Evolutionary conservation across 2,329 filamentous ascomycete species (phyloP), one percentile per base, ranked within the genome.

Genomic region (Thermomyces lanuginosus): DNA sequence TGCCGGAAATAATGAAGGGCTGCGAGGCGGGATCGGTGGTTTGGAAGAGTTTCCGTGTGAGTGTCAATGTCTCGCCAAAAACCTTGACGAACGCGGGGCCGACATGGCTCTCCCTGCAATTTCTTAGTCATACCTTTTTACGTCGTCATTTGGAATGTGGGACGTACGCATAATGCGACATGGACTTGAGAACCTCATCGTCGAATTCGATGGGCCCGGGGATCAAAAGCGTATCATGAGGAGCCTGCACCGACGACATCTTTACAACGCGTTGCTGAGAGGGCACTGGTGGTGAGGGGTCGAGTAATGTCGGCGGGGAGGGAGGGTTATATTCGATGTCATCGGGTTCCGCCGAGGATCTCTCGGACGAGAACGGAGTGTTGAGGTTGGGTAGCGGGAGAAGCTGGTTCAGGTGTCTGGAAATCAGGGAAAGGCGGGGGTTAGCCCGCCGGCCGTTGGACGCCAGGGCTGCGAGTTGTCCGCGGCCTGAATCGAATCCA

Each of bases 181-280:
- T 93, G 35, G 83, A 81, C 55, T 84, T 71, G 27, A 93, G 72
- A 34, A 95, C 86, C 24, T 75, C 83, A 86, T 95, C 86, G 53
- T 93, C 86, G 50, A 93, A 93, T 62, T 95, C 86, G 55, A 95
- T 92, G 47, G 89, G 89, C 37, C 89, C 89, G 26, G 89, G 89
- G 48, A 98, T 95, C 59, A 98, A 72, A 57, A 98, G 65, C 30
- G 86, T 76, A 28, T 70, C 63, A 48, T 76, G 72, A 30, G 64
- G 53, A 28, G 66, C 44, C 56, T 75, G 69, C n/a, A n/a, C n/a
- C 29, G 44, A 49, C 21, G 68, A 72, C 66, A 72, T 72, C 28
- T 45, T 64, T 15, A 21, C 16, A 15, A 3, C 43, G 42, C 38
- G 26, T 42, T 34, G 21, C 9, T 14, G 5, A 14, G 16, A 13